Evolutionary conservation across 345 rosid species (phyloP), one percentile per base, ranked within the genome.

Genomic region (Cardamine occulta): DNA sequence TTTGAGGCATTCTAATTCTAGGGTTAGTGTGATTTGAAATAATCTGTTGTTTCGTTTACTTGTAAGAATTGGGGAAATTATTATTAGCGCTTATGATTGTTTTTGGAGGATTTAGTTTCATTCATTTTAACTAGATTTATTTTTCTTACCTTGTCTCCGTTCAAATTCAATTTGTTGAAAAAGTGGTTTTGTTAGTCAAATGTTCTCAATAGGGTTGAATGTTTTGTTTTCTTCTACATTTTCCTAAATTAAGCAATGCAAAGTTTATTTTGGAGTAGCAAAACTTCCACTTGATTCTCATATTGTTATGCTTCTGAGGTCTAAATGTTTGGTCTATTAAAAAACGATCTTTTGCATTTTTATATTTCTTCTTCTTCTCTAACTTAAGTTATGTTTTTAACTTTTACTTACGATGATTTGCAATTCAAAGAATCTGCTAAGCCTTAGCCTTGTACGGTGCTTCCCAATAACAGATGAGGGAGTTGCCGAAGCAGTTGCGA

Each of bases 341-440:
- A 34, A 1, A 34, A 10, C 1, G 10, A 34, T 39, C 12, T 39
- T 13, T 14, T 13, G n/a, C 2, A 44, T 44, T 18, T 44, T 44
- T 5, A 44, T 44, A 0, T 14, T 44, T 44, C 17, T 44, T 40
- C n/a, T 40, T 40, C 45, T 49, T 17, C 7, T 9, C 53, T 18
- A 18, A 18, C 54, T 18, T 35, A 18, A 4, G 11, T 62, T 37
- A 13, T 49, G 42, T 13, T 18, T 49, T 34, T 52, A 37, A 52
- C 48, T 34, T 2, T 51, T 35, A 67, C 29, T 21, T 1, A 7
- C 34, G 13, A 39, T 13, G 39, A 17, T 40, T 57, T 37, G 37
- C 83, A 88, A 91, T 31, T 75, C 91, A 47, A 63, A 65, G 51
- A 55, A 15, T 32, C 83, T 90, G 15, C 83, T 56, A 62, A 59